Percentiles rank a stretch among this genome's conserved stretches.
phyloP scores from a whole-genome alignment of 179 eudicot genomes.

The Silene vulgaris region DNA sequence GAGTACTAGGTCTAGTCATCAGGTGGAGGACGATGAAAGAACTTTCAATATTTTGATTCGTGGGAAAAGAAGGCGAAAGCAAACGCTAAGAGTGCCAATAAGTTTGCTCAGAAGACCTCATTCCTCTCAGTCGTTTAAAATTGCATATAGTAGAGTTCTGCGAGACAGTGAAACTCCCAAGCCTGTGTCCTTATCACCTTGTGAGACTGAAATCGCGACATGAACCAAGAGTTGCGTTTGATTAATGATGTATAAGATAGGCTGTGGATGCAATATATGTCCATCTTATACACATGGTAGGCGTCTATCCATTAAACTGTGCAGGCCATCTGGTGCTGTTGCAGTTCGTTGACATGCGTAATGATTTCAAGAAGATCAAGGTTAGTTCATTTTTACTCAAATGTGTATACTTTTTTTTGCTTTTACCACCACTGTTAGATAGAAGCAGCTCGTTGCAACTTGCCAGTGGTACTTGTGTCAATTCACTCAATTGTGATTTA shows the following conservation, averaged over 20 bases:
- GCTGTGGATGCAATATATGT: slow-evolving; percentile 12
- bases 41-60: slow-evolving; percentile 70
- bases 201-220: slow-evolving; percentile 32
- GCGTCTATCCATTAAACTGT: slow-evolving; percentile 15
- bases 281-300: slow-evolving; percentile 14
- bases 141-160: slow-evolving; percentile 72
- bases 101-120: slow-evolving; percentile 83
- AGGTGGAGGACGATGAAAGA: slow-evolving; percentile 48
- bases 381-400: slow-evolving; percentile 31
- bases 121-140: slow-evolving; percentile 78
- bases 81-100: slow-evolving; percentile 82
- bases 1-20: slow-evolving; percentile 21
- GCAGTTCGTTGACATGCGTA: slow-evolving; percentile 11
- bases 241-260: slow-evolving; percentile 12
- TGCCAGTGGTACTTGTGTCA: no score
- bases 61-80: slow-evolving; percentile 81
- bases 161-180: slow-evolving; percentile 66
- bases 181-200: slow-evolving; percentile 40
- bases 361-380: slow-evolving; percentile 26
- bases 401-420: background rate
- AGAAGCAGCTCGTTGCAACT: background rate
- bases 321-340: slow-evolving; percentile 15
- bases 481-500: no score
- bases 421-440: background rate
- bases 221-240: slow-evolving; percentile 13